phyloP scores from a whole-genome alignment of 176 grass and related monocot genomes.

The Tillandsia leiboldiana region DNA sequence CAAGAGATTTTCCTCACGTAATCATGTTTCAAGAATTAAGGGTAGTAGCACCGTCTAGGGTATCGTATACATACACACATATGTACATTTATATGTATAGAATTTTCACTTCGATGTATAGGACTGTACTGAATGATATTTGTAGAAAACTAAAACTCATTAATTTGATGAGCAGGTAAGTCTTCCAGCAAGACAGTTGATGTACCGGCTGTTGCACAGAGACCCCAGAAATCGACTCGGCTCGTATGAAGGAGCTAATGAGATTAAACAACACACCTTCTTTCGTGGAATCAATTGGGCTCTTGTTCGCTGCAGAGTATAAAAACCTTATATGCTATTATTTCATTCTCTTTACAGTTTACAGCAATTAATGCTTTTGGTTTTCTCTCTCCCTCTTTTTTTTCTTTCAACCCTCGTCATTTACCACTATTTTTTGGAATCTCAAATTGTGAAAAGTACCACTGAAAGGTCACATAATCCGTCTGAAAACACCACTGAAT shows the following conservation, averaged over 20 bases:
- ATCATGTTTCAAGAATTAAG: background rate
- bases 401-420: no score
- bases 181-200: conserved; percentile 51
- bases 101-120: background rate
- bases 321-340: background rate
- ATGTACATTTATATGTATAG: background rate
- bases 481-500: no score
- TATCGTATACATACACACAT: background rate
- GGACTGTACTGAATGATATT: background rate
- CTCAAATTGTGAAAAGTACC: no score
- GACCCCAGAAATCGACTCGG: conserved; percentile 73
- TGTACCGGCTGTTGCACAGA: conserved; percentile 63
- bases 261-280: conserved; percentile 78
- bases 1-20: background rate
- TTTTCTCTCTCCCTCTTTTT: no score
- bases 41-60: background rate
- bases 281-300: conserved; percentile 81
- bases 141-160: background rate
- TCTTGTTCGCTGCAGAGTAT: conserved; percentile 59
- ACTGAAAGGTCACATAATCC: no score
- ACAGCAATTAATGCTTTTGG: background rate
- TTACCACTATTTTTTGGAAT: no score
- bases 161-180: conserved; percentile 45
- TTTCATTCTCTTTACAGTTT: background rate
- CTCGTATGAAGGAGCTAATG: conserved; percentile 52